A percentile compares a stretch with the other conserved stretches of the same genome.
Conservation (phyloP, 164 flowering plant species). For the Akebia trifoliata region DNA sequence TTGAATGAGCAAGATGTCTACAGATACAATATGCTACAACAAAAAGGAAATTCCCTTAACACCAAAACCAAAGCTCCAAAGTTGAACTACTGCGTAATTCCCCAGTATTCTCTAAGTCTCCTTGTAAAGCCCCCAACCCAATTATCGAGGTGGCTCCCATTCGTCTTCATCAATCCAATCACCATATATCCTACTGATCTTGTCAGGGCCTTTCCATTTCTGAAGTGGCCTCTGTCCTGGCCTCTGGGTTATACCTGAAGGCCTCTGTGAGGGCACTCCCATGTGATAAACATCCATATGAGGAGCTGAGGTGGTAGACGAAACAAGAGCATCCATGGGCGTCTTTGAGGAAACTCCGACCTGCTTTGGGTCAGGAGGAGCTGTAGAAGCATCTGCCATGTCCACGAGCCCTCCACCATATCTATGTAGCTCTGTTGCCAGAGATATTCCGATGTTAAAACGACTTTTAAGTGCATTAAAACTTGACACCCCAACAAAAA, state of each 20-base stretch:
- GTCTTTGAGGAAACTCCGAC: slow-evolving; percentile 38
- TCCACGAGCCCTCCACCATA: slow-evolving; percentile 87
- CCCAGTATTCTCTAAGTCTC: background rate
- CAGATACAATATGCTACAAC: background rate
- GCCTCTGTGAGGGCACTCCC: slow-evolving; percentile 71
- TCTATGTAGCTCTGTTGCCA: slow-evolving; percentile 67
- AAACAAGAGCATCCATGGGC: slow-evolving; percentile 33
- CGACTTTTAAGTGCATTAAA: background rate
- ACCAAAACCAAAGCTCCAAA: background rate
- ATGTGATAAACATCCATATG: slow-evolving; percentile 62
- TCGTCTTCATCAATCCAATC: slow-evolving; percentile 97
- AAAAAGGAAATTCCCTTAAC: background rate
- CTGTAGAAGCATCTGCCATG: slow-evolving; percentile 50
- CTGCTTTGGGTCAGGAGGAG: slow-evolving; percentile 50
- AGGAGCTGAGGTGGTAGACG: slow-evolving; percentile 36
- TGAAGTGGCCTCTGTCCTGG: slow-evolving; percentile 55
- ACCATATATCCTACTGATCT: slow-evolving; percentile 95
- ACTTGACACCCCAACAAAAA: no score
- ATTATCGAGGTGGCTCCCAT: slow-evolving; percentile 26
- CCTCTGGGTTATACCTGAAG: slow-evolving; percentile 47
- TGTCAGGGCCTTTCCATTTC: slow-evolving; percentile 98
- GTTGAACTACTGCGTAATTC: background rate
- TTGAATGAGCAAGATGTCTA: background rate
- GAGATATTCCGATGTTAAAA: background rate
- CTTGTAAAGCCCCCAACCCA: background rate